Evolutionary conservation across 2,329 filamentous ascomycete genomes (phyloP).

Genomic region (Trichocomaceae sp.): DNA sequence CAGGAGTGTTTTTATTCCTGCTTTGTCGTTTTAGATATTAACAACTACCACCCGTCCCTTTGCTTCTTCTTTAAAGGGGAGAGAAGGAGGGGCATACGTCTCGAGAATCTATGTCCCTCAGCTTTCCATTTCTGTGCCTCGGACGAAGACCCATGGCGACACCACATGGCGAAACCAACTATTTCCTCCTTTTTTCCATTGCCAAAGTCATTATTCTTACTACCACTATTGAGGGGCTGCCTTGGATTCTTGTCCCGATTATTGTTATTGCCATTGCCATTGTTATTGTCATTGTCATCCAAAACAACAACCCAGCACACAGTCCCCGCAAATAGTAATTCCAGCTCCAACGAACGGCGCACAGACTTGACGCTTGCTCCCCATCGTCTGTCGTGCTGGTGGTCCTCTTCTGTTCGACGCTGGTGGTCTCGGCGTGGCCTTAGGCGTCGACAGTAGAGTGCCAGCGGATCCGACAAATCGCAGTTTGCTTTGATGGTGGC

Average conservation of each 20-base stretch:
- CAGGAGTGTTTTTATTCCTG: slow-evolving; percentile 2
- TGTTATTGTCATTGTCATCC: background rate
- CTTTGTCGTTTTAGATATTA: background rate
- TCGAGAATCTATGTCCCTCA: background rate
- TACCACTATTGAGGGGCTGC: too few relatives aligned
- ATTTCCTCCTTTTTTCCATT: background rate
- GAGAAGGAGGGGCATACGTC: background rate
- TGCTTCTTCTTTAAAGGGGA: background rate
- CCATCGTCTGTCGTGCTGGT: slow-evolving; percentile 5
- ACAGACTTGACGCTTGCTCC: slow-evolving; percentile 4
- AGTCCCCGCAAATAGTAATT: background rate
- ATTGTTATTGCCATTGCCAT: background rate
- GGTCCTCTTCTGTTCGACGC: background rate
- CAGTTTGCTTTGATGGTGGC: slow-evolving; percentile 11
- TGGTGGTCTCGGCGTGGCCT: background rate
- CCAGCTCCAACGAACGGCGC: background rate
- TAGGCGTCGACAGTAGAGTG: slow-evolving; percentile 7
- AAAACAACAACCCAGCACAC: slow-evolving; percentile 9
- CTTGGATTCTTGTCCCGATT: background rate
- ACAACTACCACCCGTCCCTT: background rate
- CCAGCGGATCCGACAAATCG: slow-evolving; percentile 11
- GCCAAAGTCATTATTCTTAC: too few relatives aligned
- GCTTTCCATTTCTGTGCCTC: slow-evolving; percentile 5
- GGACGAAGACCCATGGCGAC: slow-evolving; percentile 3
- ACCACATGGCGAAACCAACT: slow-evolving; percentile 10